A percentile compares a stretch with the other conserved stretches of the same genome.
Evolutionary conservation across 169 alveolate species (phyloP).

Genomic region (Cryptosporidium ubiquitum): DNA sequence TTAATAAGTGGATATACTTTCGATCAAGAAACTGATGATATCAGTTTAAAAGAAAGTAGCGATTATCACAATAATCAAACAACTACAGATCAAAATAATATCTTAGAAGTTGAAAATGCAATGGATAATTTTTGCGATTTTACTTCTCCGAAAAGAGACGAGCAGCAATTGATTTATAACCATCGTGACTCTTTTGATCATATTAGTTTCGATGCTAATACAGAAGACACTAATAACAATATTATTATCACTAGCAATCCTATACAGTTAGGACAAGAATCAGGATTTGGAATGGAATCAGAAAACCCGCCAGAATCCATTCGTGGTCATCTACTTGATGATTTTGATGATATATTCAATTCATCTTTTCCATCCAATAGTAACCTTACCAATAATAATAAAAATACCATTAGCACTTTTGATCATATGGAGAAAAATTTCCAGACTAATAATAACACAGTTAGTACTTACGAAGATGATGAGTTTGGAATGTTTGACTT

Average conservation of each 20-base stretch:
- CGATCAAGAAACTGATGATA: background rate
- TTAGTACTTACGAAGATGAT: background rate
- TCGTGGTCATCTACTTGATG: slow-evolving; percentile 5
- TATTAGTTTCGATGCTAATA: background rate
- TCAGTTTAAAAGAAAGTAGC: background rate
- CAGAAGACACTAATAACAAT: background rate
- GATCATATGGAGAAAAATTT: background rate
- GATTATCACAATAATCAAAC: background rate
- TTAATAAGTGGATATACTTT: background rate
- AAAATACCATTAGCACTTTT: background rate
- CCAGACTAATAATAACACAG: background rate
- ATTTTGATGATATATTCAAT: slow-evolving; percentile 54
- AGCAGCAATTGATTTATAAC: background rate
- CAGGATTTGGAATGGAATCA: background rate
- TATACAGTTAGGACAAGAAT: background rate
- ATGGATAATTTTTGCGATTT: background rate
- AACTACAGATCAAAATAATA: background rate
- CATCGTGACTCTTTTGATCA: background rate
- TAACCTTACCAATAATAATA: background rate
- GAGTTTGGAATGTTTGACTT: slow-evolving; percentile 27
- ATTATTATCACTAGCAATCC: background rate
- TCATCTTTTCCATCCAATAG: background rate
- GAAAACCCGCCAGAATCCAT: background rate
- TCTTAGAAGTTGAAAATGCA: background rate
- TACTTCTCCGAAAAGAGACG: background rate